phyloP scores from a whole-genome alignment of 164 flowering plant species.

The Kingdonia uniflora region DNA sequence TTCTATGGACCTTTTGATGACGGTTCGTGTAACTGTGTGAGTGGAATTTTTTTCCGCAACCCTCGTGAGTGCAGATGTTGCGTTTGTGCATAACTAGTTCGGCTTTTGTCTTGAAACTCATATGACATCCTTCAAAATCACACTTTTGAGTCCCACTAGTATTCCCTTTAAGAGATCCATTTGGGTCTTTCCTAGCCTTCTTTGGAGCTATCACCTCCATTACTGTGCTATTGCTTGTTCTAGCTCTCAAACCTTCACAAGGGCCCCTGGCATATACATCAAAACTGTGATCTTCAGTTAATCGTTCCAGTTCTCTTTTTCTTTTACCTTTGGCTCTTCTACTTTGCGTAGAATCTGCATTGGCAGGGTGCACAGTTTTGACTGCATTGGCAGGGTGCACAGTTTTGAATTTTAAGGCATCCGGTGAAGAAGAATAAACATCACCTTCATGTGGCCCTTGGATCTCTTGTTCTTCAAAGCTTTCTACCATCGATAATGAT shows the following conservation, averaged over 20 bases:
- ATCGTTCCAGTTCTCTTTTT: constrained; percentile 28
- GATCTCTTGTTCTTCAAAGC: constrained; percentile 8
- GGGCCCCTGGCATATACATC: constrained; percentile 56
- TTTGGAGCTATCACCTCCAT: neutral
- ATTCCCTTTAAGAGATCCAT: neutral
- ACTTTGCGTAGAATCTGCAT: constrained; percentile 9
- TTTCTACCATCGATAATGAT: constrained; percentile 3
- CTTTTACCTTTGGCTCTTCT: constrained; percentile 29
- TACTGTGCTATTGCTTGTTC: constrained; percentile 26
- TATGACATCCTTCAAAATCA: constrained; percentile 56
- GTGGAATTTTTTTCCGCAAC: constrained; percentile 68
- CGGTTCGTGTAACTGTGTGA: constrained; percentile 59
- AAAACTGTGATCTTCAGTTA: constrained; percentile 11
- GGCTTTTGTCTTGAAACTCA: constrained; percentile 60
- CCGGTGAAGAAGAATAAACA: constrained; percentile 13
- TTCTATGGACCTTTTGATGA: constrained; percentile 70
- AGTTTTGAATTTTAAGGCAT: constrained; percentile 11
- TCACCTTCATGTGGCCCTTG: constrained; percentile 1
- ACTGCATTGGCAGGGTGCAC: too few species aligned
- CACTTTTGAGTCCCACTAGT: constrained; percentile 31
- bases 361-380: constrained; percentile 4
- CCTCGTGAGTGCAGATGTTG: constrained; percentile 58
- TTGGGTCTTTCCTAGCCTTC: neutral
- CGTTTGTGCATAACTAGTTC: constrained; percentile 50
- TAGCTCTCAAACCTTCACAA: constrained; percentile 86